Evolutionary conservation across 2,329 filamentous ascomycete genomes (phyloP).

Genomic region (Phyllosticta ampelicida): DNA sequence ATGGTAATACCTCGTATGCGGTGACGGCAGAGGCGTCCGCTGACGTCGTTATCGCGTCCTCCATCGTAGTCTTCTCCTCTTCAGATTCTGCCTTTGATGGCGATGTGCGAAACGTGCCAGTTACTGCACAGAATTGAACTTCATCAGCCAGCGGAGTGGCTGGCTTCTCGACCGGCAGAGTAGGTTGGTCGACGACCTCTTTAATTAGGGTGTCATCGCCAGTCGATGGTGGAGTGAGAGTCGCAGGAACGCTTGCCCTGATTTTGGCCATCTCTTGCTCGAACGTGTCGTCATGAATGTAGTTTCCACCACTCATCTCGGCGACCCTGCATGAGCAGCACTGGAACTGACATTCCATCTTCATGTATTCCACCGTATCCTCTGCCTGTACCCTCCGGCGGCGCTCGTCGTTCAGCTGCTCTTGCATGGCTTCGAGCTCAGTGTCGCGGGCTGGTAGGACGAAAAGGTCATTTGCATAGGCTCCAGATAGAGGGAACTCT

Average conservation of each 20-base stretch:
- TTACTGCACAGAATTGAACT: slow-evolving; percentile 26
- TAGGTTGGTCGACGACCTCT: not conserved
- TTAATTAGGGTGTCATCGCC: slow-evolving; percentile 37
- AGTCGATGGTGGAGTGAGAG: slow-evolving; percentile 53
- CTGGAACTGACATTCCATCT: slow-evolving; percentile 60
- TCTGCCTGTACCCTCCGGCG: slow-evolving; percentile 56
- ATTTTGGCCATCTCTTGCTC: slow-evolving; percentile 27
- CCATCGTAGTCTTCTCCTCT: slow-evolving; percentile 1
- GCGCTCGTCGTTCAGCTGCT: slow-evolving; percentile 42
- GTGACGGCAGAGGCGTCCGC: not conserved
- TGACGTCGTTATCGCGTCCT: slow-evolving; percentile 1
- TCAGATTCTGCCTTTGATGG: slow-evolving; percentile 16
- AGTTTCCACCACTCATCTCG: slow-evolving; percentile 27
- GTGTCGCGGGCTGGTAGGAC: slow-evolving; percentile 14
- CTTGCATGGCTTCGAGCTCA: slow-evolving; percentile 37
- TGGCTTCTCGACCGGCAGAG: slow-evolving; percentile 11
- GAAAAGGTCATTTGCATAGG: slow-evolving; percentile 38
- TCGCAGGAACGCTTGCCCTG: slow-evolving; percentile 34
- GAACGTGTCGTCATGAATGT: slow-evolving; percentile 28
- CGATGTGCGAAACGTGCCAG: slow-evolving; percentile 29
- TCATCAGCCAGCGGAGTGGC: not conserved
- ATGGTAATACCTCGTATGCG: not conserved
- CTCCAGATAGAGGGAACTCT: slow-evolving; percentile 31
- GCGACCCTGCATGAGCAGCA: slow-evolving; percentile 50
- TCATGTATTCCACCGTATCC: slow-evolving; percentile 65